Evolutionary conservation across 1,284 basidiomycete species (phyloP), one percentile per base, ranked within the genome.

Genomic region (Ustilago shanxiensis): DNA sequence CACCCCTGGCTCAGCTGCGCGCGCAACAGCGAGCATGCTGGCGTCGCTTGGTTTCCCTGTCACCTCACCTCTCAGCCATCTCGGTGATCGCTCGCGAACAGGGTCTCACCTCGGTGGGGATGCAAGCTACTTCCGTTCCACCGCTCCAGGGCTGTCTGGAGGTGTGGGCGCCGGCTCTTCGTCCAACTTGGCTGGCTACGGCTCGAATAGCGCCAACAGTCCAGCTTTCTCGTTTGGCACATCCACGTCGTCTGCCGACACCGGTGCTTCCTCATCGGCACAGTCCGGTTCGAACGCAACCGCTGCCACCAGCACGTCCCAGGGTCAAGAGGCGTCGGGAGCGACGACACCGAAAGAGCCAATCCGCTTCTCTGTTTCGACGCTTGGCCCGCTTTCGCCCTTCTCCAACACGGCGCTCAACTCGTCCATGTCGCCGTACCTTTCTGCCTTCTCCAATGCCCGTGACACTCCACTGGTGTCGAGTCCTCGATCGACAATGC

Each of bases 371-470:
- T 72, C 77, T 2, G 73, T 83, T 24, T 66, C 81, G 2, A 73
- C 79, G 13, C 58, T 79, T 0, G 82, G 83, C 1, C 76, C 82
- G 2, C 74, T 84, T 26, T 83, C 82, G 28, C 82, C 83, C 9
- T 85, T 85, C 49, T 83, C 82, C 13, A 82, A 81, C 60, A 84
- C 83, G 31, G 83, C 81, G 5, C 75, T 85, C 31, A 81, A 68
- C 49, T 81, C 80, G 41, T 80, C 75, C 51, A 84, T 84, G 77
- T 82, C 80, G 60, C 83, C 83, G 7, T 85, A 85, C 20, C 74
- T 83, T n/a, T 80, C 77, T n/a, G 82, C 83, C 14, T 85, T 85
- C 29, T 85, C 83, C 20, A 83, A 83, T 45, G 83, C 83, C 2
- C 77, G 83, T 28, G 83, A 85, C 50, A 85, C 82, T 44, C 83